Percentiles rank a stretch among this genome's conserved stretches.
Conservation (phyloP, 2,329 filamentous ascomycete genomes). For the Erysiphe neolycopersici region DNA sequence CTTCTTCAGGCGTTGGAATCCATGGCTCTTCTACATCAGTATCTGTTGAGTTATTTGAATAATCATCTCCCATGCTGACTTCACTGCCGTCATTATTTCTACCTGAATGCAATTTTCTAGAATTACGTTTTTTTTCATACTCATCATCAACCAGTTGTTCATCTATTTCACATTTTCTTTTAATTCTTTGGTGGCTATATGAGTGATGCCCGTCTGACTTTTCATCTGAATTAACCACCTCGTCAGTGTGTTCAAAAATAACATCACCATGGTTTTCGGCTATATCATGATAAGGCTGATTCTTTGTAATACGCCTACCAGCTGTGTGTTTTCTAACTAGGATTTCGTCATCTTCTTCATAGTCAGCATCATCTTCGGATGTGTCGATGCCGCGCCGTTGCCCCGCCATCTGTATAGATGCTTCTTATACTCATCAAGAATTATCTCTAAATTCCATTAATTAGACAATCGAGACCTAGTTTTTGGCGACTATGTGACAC, state of each 20-base stretch:
- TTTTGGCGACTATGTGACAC: too few species aligned
- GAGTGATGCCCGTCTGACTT: slow-evolving; percentile 3
- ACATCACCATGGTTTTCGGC: slow-evolving; percentile 5
- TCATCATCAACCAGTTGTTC: slow-evolving; percentile 18
- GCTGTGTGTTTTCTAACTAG: slow-evolving; percentile 8
- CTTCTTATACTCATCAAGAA: not conserved
- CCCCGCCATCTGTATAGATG: slow-evolving; percentile 5
- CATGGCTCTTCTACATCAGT: slow-evolving; percentile 30
- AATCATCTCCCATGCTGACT: slow-evolving; percentile 8
- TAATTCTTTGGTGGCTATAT: slow-evolving; percentile 7
- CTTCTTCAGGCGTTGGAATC: slow-evolving; percentile 24
- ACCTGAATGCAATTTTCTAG: slow-evolving; percentile 14
- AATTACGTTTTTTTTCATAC: slow-evolving; percentile 13
- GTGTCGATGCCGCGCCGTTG: slow-evolving; percentile 7
- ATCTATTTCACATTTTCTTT: slow-evolving; percentile 15
- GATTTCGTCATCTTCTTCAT: slow-evolving; percentile 14
- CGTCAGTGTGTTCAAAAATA: slow-evolving; percentile 5
- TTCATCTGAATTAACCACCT: slow-evolving; percentile 8
- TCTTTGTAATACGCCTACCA: slow-evolving; percentile 12
- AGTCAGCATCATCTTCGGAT: slow-evolving; percentile 14
- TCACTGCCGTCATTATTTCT: slow-evolving; percentile 17
- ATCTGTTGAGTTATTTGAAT: slow-evolving; percentile 26
- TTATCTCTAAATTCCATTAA: not conserved
- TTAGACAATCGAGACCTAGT: not conserved
- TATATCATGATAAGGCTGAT: slow-evolving; percentile 13